Evolutionary conservation across 345 rosid genomes (phyloP).

Genomic region (Bruguiera gymnorhiza): DNA sequence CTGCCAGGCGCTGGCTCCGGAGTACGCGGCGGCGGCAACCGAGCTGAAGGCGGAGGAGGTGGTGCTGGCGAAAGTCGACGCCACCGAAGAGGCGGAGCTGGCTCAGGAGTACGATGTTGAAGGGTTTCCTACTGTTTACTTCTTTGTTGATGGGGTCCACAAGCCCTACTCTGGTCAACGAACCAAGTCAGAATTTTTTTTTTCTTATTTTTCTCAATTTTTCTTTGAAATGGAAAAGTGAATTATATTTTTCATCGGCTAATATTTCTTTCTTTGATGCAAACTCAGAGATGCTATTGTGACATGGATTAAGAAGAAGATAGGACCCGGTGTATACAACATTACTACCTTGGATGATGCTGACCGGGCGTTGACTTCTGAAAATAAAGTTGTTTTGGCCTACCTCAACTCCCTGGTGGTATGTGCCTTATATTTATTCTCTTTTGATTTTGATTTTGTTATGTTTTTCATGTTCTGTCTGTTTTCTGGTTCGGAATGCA

Average conservation of each 20-base stretch:
- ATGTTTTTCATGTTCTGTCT: neutral
- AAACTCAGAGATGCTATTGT: conserved; percentile 73
- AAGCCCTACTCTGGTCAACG: conserved; percentile 79
- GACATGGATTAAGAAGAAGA: conserved; percentile 95
- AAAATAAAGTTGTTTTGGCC: conserved; percentile 73
- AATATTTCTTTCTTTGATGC: neutral
- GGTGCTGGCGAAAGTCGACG: conserved; percentile 90
- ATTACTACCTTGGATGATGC: conserved; percentile 84
- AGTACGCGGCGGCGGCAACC: conserved; percentile 97
- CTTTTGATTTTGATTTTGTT: neutral
- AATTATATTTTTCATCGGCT: neutral
- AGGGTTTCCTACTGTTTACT: conserved; percentile 83
- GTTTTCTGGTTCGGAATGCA: neutral
- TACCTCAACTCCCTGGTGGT: conserved; percentile 89
- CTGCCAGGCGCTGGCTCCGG: conserved; percentile 94
- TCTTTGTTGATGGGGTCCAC: conserved; percentile 85
- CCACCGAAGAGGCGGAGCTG: conserved; percentile 81
- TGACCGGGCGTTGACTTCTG: conserved; percentile 70
- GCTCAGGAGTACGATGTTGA: conserved; percentile 75
- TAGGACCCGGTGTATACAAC: conserved; percentile 76
- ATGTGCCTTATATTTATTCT: conserved; percentile 25
- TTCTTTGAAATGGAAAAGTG: neutral
- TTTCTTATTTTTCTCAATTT: neutral
- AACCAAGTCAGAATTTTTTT: conserved; percentile 53
- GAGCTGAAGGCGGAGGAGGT: conserved; percentile 67